Evolutionary conservation across 768 basidiomycete genomes (phyloP).

Genomic region (Mycena kentingensis): DNA sequence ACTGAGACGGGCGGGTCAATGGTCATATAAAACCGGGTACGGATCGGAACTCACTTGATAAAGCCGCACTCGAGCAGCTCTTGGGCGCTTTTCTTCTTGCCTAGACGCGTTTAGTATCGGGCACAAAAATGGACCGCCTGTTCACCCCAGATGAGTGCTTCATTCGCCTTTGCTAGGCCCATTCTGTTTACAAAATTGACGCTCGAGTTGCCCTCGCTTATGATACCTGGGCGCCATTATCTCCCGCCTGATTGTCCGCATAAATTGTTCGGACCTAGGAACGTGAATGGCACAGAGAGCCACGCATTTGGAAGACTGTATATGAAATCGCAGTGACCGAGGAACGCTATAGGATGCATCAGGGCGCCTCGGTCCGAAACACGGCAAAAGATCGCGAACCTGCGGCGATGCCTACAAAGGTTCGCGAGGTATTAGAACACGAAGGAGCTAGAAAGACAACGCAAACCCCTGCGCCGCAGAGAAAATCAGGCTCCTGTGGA

Average conservation of each 20-base stretch:
- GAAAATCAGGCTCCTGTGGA: not conserved
- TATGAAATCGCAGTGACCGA: constrained; percentile 78
- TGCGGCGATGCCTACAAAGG: constrained; percentile 59
- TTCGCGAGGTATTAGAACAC: not conserved
- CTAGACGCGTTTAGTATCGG: not conserved
- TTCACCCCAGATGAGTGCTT: constrained; percentile 65
- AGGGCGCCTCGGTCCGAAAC: constrained; percentile 1
- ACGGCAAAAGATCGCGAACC: constrained; percentile 32
- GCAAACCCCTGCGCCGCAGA: constrained; percentile 44
- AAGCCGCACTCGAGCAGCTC: constrained; percentile 64
- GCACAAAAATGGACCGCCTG: too few relatives aligned
- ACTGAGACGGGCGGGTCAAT: constrained; percentile 33
- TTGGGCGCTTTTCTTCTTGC: constrained; percentile 58
- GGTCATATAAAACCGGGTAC: constrained; percentile 3
- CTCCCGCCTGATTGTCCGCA: too few relatives aligned
- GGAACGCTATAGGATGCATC: constrained; percentile 46
- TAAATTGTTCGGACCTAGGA: constrained; percentile 45
- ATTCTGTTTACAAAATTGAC: constrained; percentile 73
- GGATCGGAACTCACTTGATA: constrained; percentile 52
- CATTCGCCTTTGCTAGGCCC: constrained; percentile 70
- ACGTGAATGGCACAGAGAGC: constrained; percentile 69
- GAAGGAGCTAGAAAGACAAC: not conserved
- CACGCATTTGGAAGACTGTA: constrained; percentile 63
- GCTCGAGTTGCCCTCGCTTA: constrained; percentile 70
- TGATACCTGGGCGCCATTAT: constrained; percentile 53